phyloP scores from a whole-genome alignment of 352 stramenopile species.

The Phytophthora uliginosa region DNA sequence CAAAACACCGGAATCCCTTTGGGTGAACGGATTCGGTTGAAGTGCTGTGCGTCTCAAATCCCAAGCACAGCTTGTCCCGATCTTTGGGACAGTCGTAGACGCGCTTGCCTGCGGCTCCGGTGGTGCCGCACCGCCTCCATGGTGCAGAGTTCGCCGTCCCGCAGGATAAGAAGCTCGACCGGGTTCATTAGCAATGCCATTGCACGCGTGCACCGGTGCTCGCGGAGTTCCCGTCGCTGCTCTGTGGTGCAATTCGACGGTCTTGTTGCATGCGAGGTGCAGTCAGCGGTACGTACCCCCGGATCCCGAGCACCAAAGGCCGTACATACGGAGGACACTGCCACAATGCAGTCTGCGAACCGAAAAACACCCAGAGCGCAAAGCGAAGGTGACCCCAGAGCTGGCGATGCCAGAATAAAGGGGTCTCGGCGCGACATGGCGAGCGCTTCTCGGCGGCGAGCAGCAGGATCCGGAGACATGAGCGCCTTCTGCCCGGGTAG shows the following conservation, averaged over 20 bases:
- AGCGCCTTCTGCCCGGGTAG: slow-evolving; percentile 24
- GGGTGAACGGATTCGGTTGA: not conserved
- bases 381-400: not conserved
- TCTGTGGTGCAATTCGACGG: not conserved
- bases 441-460: slow-evolving; percentile 11
- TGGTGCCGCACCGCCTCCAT: not conserved
- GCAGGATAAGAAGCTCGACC: not conserved
- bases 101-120: slow-evolving; percentile 6
- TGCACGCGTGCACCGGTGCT: not conserved
- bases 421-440: slow-evolving; percentile 11
- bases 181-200: not conserved
- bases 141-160: not conserved
- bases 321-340: slow-evolving; percentile 1
- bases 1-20: not conserved
- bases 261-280: not conserved
- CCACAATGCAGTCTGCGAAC: too few species aligned
- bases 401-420: not conserved
- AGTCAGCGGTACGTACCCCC: not conserved
- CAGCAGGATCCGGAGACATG: slow-evolving; percentile 15
- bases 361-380: not conserved
- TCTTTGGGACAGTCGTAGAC: slow-evolving; percentile 32
- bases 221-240: too few species aligned
- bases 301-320: slow-evolving; percentile 4
- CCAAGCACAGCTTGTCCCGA: slow-evolving; percentile 14
- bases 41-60: slow-evolving; percentile 31